A percentile compares a stretch with the other conserved stretches of the same genome.
Evolutionary conservation across 2,329 filamentous ascomycete genomes (phyloP).

Genomic region (Colletotrichum tropicale): DNA sequence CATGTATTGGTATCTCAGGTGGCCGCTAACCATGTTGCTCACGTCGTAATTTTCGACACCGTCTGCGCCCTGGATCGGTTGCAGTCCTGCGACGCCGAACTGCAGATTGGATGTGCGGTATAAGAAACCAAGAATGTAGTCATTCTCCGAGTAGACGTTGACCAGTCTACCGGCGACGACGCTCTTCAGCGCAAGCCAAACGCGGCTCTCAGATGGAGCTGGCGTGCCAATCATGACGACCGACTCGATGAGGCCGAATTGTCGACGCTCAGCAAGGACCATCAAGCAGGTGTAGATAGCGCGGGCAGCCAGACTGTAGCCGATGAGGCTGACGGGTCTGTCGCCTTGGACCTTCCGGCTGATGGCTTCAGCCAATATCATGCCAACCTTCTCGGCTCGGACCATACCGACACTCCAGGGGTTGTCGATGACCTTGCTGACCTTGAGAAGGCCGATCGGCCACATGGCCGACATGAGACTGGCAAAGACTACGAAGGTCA

Average conservation of each 20-base stretch:
- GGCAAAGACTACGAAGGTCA: constrained; percentile 49
- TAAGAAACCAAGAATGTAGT: constrained; percentile 87
- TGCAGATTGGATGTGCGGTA: constrained; percentile 84
- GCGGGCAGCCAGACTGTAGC: constrained; percentile 82
- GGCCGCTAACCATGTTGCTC: constrained; percentile 68
- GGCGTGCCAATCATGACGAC: constrained; percentile 86
- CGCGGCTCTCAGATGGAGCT: constrained; percentile 70
- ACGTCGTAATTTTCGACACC: constrained; percentile 72
- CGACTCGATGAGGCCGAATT: constrained; percentile 86
- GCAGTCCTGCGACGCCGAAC: constrained; percentile 83
- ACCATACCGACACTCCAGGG: constrained; percentile 79
- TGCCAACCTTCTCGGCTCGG: constrained; percentile 74
- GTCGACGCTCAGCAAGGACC: constrained; percentile 77
- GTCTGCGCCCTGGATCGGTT: constrained; percentile 71
- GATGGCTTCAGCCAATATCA: constrained; percentile 79
- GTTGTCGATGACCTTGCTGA: constrained; percentile 80
- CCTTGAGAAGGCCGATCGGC: constrained; percentile 67
- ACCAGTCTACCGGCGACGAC: constrained; percentile 85
- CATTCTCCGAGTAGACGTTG: constrained; percentile 87
- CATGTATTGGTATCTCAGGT: constrained; percentile 73
- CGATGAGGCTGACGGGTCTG: constrained; percentile 78
- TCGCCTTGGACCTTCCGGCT: constrained; percentile 85
- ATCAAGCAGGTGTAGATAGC: constrained; percentile 86
- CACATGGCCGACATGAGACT: constrained; percentile 64
- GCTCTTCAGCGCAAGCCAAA: constrained; percentile 79